Evolutionary conservation across 1,139 yeast genomes (phyloP), one percentile per base, ranked within the genome.

Genomic region (Scheffersomyces segobiensis): DNA sequence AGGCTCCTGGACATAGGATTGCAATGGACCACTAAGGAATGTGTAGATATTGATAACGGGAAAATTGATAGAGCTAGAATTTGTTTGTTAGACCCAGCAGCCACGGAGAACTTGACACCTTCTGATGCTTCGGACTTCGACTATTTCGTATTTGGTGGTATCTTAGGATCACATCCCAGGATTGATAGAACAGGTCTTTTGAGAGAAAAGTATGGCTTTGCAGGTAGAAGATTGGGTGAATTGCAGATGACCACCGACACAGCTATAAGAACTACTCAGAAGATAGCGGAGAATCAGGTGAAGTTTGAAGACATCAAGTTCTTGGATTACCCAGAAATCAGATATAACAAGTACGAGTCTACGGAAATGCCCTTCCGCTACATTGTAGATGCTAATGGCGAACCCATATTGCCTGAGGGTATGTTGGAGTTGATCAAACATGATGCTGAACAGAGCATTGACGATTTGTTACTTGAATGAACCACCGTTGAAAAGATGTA

Each of bases 331-430:
- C 99, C 99, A 2, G 98, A 93, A 74, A 89, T 95, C 64, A 85
- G 92, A 70, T 93, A 91, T 77, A 89, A 81, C 75, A 89, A 88
- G 72, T 86, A 90, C 69, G 98, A 95, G 73, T 90, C 97, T 6
- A 93, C 97, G 0, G 98, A 95, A 71, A 95, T 95, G 99, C 99
- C 99, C 3, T 95, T 95, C 77, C 82, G 98, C 70, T 95, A 95
- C 68, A 89, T 95, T 42, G 77, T 87, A 58, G 88, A 87, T 63
- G 78, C 75, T 3, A 67, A 82, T 1, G 86, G 86, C 3, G 81
- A 82, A 62, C 98, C 98, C 0, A 89, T 95, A 21, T 80, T 95
- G 69, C 99, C 99, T 1, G 83, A 84, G 61, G 98, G 98, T 0
- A 93, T 95, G 98, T 79, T 91, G 62, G 88, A 89, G 52, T 82